These are phyloP conservation scores for Logfia minima DNA, from an alignment of 129 eudicot genomes.

Conservation along the genomic window DNA sequence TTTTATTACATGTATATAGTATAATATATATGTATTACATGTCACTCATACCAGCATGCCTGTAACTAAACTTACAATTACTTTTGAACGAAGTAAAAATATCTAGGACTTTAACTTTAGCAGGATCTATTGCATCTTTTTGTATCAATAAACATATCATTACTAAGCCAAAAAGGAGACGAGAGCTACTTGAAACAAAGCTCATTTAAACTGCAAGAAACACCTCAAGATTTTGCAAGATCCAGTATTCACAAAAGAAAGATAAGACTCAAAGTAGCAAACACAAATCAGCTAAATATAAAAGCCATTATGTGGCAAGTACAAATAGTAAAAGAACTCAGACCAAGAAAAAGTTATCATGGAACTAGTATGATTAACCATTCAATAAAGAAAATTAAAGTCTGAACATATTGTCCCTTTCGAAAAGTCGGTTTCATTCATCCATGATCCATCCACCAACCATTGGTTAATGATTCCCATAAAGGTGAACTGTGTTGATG, in stretches of 20 bases:
- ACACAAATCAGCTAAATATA: conserved; percentile 16
- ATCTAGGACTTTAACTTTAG: neutral
- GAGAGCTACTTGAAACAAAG: neutral
- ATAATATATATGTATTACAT: too few species aligned
- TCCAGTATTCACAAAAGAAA: conserved; percentile 7
- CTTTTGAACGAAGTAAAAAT: neutral
- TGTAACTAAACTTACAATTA: neutral
- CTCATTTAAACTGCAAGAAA: conserved; percentile 10
- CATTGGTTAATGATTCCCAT: neutral
- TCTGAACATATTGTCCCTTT: neutral
- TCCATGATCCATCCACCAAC: neutral
- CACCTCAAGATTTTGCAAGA: conserved; percentile 12
- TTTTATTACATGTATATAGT: neutral
- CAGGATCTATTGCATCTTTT: neutral
- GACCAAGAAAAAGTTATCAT: conserved; percentile 15
- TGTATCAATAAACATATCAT: neutral
- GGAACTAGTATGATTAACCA: conserved; percentile 4
- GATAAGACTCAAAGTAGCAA: conserved; percentile 13
- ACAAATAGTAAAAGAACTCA: conserved; percentile 12
- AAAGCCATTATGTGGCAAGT: conserved; percentile 26
- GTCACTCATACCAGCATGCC: neutral
- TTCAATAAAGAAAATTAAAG: neutral
- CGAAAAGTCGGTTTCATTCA: neutral
- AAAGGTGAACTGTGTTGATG: neutral
- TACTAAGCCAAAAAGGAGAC: neutral